phyloP scores from a whole-genome alignment of 139 green algal genomes.

The Closterium sp. region DNA sequence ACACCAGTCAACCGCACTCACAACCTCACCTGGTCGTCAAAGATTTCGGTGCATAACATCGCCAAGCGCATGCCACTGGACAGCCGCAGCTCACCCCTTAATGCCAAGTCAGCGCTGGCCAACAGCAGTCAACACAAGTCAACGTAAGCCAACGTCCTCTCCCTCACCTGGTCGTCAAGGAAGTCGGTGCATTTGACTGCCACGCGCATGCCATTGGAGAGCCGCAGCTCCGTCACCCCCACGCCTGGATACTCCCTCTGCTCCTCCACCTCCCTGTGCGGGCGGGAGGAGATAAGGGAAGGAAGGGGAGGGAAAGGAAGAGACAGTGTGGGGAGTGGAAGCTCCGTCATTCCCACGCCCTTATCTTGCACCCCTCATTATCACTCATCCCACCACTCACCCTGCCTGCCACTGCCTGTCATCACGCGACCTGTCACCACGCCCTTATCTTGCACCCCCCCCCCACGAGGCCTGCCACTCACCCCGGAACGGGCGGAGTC shows the following conservation, averaged over 20 bases:
- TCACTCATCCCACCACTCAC: no score
- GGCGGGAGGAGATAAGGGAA: background rate
- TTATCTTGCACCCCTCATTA: no score
- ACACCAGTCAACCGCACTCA: no score
- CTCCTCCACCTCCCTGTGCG: conserved; percentile 16
- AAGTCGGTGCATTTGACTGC: conserved; percentile 70
- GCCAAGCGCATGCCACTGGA: no score
- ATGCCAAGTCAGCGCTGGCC: no score
- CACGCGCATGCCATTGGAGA: conserved; percentile 81
- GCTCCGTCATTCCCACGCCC: no score
- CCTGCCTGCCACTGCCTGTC: no score
- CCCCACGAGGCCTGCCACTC: background rate
- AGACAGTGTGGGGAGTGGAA: background rate
- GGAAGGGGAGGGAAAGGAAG: background rate
- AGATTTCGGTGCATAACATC: no score
- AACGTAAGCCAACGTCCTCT: background rate
- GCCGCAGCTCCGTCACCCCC: conserved; percentile 63
- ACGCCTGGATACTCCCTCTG: conserved; percentile 48
- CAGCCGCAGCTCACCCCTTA: background rate
- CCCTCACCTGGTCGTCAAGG: conserved; percentile 72
- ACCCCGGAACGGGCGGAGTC: conserved; percentile 21
- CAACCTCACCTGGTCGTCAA: no score
- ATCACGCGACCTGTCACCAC: no score
- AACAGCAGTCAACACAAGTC: no score
- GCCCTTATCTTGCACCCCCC: background rate